Conservation (phyloP, 306 rosid species). For the Acacia confusa region DNA sequence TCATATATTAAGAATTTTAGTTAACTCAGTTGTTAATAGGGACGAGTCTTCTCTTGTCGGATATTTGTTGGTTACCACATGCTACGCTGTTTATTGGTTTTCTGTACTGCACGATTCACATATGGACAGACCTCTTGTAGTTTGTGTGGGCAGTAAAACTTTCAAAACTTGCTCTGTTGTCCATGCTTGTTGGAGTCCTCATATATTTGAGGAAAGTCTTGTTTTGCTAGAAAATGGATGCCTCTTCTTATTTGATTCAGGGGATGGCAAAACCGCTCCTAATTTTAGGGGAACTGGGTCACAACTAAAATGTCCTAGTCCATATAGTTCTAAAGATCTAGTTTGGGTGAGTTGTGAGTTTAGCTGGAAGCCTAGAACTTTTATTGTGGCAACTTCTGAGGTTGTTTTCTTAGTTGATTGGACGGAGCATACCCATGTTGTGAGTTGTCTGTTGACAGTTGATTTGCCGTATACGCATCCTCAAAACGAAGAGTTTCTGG, state of each 20-base stretch:
- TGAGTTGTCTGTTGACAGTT: slow-evolving; percentile 55
- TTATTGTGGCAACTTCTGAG: slow-evolving; percentile 55
- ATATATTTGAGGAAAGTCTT: slow-evolving; percentile 56
- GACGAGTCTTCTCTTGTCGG: slow-evolving; percentile 40
- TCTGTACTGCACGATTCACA: slow-evolving; percentile 1
- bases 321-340: not conserved
- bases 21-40: slow-evolving; percentile 36
- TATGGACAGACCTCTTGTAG: slow-evolving; percentile 31
- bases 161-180: slow-evolving; percentile 47
- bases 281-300: slow-evolving; percentile 43
- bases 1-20: slow-evolving; percentile 44
- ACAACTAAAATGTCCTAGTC: slow-evolving; percentile 49
- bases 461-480: slow-evolving; percentile 42
- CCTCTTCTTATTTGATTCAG: slow-evolving; percentile 38
- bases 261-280: not conserved
- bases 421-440: slow-evolving; percentile 33
- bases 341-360: slow-evolving; percentile 73
- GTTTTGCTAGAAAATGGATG: slow-evolving; percentile 56
- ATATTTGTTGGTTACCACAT: slow-evolving; percentile 48
- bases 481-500: slow-evolving; percentile 50
- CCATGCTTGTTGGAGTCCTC: slow-evolving; percentile 73
- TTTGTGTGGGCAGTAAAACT: slow-evolving; percentile 39
- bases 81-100: slow-evolving; percentile 65
- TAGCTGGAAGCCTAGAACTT: slow-evolving; percentile 62
- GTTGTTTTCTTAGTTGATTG: slow-evolving; percentile 64